These are phyloP conservation scores for Geotrichum australiense DNA, from an alignment of 1,139 yeast genomes.

Conservation along the genomic window DNA sequence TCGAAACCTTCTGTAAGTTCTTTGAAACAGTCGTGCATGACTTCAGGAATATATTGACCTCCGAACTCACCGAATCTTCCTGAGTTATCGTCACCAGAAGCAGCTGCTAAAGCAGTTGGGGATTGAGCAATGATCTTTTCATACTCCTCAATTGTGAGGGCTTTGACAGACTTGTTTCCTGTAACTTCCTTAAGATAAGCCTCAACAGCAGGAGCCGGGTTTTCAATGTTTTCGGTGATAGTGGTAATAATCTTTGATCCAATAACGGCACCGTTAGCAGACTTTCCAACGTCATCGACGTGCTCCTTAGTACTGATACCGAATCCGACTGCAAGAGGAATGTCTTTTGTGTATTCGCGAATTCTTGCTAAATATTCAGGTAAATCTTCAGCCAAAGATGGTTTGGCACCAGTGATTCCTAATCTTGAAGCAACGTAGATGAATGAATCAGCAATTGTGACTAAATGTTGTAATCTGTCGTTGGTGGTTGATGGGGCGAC, in stretches of 20 bases:
- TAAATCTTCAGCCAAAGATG: conserved; percentile 56
- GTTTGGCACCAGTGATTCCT: conserved; percentile 94
- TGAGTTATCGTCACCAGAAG: conserved; percentile 11
- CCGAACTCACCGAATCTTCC: conserved; percentile 80
- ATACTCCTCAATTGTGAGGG: conserved; percentile 16
- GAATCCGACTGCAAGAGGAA: conserved; percentile 93
- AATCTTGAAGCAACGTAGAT: conserved; percentile 92
- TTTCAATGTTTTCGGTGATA: conserved; percentile 45
- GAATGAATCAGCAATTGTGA: conserved; percentile 87
- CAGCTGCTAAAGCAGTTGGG: conserved; percentile 21
- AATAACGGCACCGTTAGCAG: conserved; percentile 89
- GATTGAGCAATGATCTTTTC: conserved; percentile 30
- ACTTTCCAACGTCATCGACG: conserved; percentile 65
- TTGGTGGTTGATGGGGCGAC: conserved; percentile 97
- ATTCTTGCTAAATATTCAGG: conserved; percentile 68
- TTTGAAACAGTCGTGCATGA: conserved; percentile 80
- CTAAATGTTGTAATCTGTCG: conserved; percentile 69
- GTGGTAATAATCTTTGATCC: conserved; percentile 78
- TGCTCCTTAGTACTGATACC: conserved; percentile 95
- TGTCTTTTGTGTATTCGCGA: conserved; percentile 60
- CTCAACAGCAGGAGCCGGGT: conserved; percentile 55
- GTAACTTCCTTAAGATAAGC: conserved; percentile 63
- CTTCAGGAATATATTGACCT: conserved; percentile 98
- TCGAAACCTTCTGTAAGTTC: conserved; percentile 87
- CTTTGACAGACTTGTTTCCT: conserved; percentile 46